A percentile compares a stretch with the other conserved stretches of the same genome.
phyloP scores from a whole-genome alignment of 352 stramenopile species.

The Globisporangium cederbergense region DNA sequence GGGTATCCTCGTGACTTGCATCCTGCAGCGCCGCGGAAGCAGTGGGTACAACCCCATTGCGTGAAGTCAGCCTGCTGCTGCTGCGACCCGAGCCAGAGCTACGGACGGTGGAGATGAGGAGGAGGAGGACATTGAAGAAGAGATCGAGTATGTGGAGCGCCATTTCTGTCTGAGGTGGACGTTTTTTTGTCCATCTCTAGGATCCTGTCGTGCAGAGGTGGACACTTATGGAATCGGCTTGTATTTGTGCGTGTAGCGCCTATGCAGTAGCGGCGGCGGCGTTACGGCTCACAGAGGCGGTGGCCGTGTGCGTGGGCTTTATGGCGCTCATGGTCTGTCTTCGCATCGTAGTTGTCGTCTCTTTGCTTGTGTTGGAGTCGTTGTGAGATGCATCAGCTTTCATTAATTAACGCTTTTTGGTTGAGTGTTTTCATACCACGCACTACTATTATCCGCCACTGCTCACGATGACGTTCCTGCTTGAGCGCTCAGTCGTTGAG shows the following conservation, averaged over 20 bases:
- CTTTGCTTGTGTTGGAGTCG: not conserved
- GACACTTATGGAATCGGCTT: not conserved
- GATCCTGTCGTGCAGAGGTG: not conserved
- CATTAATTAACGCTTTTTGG: no score
- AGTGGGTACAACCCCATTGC: constrained; percentile 47
- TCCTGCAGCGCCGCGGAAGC: constrained; percentile 31
- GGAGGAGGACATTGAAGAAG: not conserved
- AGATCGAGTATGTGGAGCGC: constrained; percentile 4
- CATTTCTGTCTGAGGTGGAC: constrained; percentile 4
- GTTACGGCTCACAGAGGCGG: not conserved
- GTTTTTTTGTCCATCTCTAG: not conserved
- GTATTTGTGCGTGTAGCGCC: not conserved
- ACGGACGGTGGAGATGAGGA: not conserved
- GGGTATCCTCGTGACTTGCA: constrained; percentile 31
- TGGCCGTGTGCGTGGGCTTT: not conserved
- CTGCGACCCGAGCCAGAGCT: no score
- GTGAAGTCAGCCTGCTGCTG: constrained; percentile 11
- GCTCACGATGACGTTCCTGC: no score
- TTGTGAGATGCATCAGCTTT: no score
- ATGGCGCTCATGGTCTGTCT: not conserved
- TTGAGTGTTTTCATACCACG: no score
- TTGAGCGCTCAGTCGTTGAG: constrained; percentile 9
- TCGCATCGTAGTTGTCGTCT: not conserved
- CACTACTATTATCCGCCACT: no score
- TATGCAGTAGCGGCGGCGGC: not conserved